A percentile compares a stretch with the other conserved stretches of the same genome.
Conservation (phyloP, 2,329 filamentous ascomycete species). For the Fusarium aywerte region DNA sequence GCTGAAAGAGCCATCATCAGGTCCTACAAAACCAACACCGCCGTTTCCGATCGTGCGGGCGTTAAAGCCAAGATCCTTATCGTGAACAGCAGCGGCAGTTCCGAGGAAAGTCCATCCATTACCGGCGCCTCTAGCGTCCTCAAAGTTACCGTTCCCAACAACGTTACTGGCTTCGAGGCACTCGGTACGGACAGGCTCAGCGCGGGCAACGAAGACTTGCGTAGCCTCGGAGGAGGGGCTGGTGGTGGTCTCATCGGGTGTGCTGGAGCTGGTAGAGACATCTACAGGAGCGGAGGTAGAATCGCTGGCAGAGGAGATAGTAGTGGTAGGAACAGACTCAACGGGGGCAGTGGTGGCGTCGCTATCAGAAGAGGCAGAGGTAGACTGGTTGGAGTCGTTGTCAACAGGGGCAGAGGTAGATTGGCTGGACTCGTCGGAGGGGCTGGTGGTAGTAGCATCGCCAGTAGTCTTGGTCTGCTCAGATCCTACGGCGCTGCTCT, state of each 20-base stretch:
- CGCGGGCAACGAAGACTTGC: not conserved
- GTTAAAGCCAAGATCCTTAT: not conserved
- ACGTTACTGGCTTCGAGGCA: not conserved
- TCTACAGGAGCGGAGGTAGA: not conserved
- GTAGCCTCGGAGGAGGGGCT: not conserved
- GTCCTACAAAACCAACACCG: not conserved
- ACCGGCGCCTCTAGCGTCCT: not conserved
- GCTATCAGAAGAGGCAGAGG: not conserved
- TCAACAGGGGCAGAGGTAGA: not conserved
- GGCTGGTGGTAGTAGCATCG: not conserved
- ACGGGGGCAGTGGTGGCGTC: too few relatives aligned
- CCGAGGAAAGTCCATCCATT: not conserved
- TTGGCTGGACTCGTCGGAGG: not conserved
- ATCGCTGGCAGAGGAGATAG: not conserved
- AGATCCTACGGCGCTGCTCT: not conserved
- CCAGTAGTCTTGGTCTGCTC: not conserved
- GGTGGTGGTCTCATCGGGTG: not conserved
- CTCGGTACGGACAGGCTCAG: not conserved
- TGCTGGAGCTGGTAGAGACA: not conserved
- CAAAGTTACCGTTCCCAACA: slow-evolving; percentile 10
- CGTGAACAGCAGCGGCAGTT: not conserved
- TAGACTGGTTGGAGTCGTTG: not conserved
- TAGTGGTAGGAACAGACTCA: not conserved
- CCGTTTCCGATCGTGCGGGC: not conserved
- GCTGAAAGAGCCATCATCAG: not conserved